Conservation (phyloP, 108 stramenopile genomes). For the Bacterosira constricta region DNA sequence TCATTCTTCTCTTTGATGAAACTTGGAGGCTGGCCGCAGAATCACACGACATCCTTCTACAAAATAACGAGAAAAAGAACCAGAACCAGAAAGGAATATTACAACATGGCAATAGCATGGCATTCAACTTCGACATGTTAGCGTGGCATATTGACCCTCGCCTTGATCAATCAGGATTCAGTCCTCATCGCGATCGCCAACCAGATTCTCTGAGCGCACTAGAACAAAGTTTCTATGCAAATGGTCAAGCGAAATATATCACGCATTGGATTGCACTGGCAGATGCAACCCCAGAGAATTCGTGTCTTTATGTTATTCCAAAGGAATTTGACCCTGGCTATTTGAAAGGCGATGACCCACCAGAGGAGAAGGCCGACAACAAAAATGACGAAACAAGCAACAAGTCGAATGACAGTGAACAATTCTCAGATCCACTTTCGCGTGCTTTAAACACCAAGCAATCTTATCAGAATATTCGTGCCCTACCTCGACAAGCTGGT, state of each 20-base stretch:
- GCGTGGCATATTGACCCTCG: slow-evolving; percentile 75
- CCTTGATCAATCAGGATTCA: slow-evolving; percentile 57
- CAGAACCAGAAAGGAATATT: too few relatives aligned
- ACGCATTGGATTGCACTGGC: slow-evolving; percentile 76
- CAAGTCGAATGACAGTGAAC: slow-evolving; percentile 3
- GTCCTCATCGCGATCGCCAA: slow-evolving; percentile 79
- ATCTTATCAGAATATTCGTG: slow-evolving; percentile 75
- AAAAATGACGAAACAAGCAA: not conserved
- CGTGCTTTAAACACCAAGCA: slow-evolving; percentile 64
- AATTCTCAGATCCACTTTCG: slow-evolving; percentile 51
- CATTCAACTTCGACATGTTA: slow-evolving; percentile 72
- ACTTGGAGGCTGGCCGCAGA: slow-evolving; percentile 60
- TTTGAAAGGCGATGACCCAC: slow-evolving; percentile 50
- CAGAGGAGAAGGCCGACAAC: slow-evolving; percentile 6
- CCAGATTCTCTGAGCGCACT: slow-evolving; percentile 42
- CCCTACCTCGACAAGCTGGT: slow-evolving; percentile 64
- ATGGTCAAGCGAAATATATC: slow-evolving; percentile 66
- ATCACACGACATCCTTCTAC: slow-evolving; percentile 17
- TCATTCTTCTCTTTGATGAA: slow-evolving; percentile 70
- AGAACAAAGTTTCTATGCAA: slow-evolving; percentile 36
- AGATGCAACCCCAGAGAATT: slow-evolving; percentile 67
- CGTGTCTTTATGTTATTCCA: slow-evolving; percentile 80
- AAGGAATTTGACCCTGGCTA: slow-evolving; percentile 74
- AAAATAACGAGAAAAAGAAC: slow-evolving; percentile 15
- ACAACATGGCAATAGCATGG: slow-evolving; percentile 38